These are phyloP conservation scores for Euphorbia tirucalli DNA, from an alignment of 345 rosid species.

Conservation along the genomic window DNA sequence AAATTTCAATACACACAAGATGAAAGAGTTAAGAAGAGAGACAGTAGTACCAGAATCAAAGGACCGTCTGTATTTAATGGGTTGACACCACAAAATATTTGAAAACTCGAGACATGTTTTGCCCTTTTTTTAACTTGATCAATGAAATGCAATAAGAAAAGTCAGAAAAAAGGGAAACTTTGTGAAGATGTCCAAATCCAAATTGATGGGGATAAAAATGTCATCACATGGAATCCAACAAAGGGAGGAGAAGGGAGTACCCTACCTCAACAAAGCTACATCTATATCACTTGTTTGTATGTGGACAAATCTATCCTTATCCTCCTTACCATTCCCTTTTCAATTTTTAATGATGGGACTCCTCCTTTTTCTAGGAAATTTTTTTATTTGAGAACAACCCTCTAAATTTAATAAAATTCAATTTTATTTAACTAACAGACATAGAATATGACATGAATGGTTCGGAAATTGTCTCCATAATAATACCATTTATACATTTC, in stretches of 20 bases:
- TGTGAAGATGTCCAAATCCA: conserved; percentile 8
- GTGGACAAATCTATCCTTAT: conserved; percentile 11
- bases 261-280: conserved; percentile 17
- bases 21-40: no score
- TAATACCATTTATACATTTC: no score
- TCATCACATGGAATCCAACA: conserved; percentile 12
- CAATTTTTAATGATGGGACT: conserved; percentile 3
- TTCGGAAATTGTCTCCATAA: background rate
- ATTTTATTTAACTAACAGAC: background rate
- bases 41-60: no score
- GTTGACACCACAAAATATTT: no score
- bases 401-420: background rate
- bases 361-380: background rate
- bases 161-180: no score
- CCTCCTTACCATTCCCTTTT: conserved; percentile 6
- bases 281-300: background rate
- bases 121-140: no score
- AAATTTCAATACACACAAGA: no score
- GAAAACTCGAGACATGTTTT: no score
- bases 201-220: conserved; percentile 12
- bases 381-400: background rate
- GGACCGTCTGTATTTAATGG: no score
- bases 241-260: conserved; percentile 7
- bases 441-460: conserved; percentile 3
- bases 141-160: no score